phyloP scores from a whole-genome alignment of 1,284 basidiomycete genomes.

The Cystobasidium sp. region DNA sequence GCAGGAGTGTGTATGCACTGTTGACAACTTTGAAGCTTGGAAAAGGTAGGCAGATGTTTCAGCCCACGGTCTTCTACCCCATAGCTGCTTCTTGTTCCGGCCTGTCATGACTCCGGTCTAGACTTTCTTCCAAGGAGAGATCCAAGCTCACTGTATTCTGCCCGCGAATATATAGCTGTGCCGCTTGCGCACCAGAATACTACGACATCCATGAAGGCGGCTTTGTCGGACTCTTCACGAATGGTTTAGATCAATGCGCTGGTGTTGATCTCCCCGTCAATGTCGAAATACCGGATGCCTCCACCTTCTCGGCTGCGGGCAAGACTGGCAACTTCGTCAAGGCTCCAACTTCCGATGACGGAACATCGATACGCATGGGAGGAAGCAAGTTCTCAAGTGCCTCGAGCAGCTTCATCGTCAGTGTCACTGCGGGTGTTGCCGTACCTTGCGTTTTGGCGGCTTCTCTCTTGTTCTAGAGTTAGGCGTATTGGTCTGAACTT shows the following conservation, averaged over 20 bases:
- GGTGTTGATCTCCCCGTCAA: background rate
- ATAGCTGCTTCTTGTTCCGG: background rate
- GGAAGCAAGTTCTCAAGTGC: too few species aligned
- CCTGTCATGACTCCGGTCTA: too few species aligned
- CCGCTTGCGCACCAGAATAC: slow-evolving; percentile 12
- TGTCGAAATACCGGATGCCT: background rate
- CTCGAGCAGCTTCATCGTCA: too few species aligned
- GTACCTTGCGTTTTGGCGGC: too few species aligned
- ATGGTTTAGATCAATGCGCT: background rate
- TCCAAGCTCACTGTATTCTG: background rate
- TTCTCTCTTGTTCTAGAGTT: too few species aligned
- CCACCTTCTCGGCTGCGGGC: too few species aligned
- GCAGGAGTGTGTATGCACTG: slow-evolving; percentile 7
- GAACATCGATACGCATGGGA: too few species aligned
- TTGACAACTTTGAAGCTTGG: slow-evolving; percentile 15
- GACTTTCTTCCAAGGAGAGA: too few species aligned
- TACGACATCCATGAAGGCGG: slow-evolving; percentile 28
- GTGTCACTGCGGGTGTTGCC: too few species aligned
- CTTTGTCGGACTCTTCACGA: slow-evolving; percentile 21
- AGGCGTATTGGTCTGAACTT: too few species aligned
- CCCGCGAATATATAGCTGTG: slow-evolving; percentile 6
- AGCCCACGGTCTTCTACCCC: background rate
- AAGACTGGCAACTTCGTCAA: too few species aligned
- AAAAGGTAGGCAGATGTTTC: background rate
- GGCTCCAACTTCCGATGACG: too few species aligned